Conservation (phyloP, 1,284 basidiomycete species). For the Vanrija sp. region DNA sequence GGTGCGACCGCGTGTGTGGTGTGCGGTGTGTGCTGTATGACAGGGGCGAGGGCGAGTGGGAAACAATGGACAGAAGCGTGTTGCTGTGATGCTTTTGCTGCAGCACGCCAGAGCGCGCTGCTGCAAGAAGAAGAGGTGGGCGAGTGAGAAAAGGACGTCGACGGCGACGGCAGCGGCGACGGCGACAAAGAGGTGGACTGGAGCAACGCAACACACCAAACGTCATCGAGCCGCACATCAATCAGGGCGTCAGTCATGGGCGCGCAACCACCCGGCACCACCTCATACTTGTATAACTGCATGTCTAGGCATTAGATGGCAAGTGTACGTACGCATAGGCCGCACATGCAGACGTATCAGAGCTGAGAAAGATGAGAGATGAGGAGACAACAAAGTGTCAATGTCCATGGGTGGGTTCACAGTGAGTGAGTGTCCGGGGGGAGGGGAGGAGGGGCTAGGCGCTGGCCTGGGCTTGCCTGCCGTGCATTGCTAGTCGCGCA, state of each 20-base stretch:
- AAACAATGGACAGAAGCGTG: not conserved
- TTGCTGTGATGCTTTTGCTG: not conserved
- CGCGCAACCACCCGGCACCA: too few relatives aligned
- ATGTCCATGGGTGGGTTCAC: too few relatives aligned
- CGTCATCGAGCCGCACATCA: too few relatives aligned
- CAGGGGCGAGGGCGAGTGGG: not conserved
- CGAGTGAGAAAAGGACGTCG: not conserved
- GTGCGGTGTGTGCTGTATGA: not conserved
- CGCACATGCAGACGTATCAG: conserved; percentile 4
- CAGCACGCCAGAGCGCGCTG: too few relatives aligned
- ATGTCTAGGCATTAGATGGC: too few relatives aligned
- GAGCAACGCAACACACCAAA: too few relatives aligned
- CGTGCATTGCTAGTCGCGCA: conserved; percentile 2
- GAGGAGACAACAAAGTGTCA: too few relatives aligned
- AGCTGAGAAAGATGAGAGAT: conserved; percentile 8
- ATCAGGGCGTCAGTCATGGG: too few relatives aligned
- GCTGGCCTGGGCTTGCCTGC: conserved; percentile 2
- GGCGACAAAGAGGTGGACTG: too few relatives aligned
- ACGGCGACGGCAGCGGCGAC: not conserved
- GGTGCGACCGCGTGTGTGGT: not conserved
- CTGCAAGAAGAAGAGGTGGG: not conserved
- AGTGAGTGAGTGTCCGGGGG: not conserved
- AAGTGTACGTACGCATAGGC: not conserved
- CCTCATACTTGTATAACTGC: too few relatives aligned
- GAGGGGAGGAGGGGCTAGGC: not conserved